Evolutionary conservation across 345 rosid species (phyloP).

Genomic region (Moricandia arvensis): DNA sequence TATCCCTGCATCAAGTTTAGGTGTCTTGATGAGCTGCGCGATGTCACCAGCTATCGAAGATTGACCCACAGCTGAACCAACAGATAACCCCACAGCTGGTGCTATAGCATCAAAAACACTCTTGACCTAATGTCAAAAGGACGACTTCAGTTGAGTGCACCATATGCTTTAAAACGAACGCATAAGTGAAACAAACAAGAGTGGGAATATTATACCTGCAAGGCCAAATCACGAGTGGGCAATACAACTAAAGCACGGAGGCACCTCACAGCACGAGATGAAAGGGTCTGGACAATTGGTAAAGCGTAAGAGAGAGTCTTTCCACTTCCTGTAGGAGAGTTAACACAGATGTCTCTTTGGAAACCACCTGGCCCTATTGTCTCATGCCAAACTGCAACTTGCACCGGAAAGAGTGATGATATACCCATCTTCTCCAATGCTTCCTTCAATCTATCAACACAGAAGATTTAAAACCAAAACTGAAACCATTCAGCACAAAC

Average conservation of each 20-base stretch:
- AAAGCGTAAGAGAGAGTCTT: constrained; percentile 90
- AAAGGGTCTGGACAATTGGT: constrained; percentile 73
- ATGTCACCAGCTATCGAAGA: constrained; percentile 89
- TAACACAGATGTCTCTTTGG: constrained; percentile 79
- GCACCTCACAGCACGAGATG: constrained; percentile 65
- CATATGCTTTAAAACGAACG: not conserved
- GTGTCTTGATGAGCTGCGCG: constrained; percentile 67
- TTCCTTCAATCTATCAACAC: constrained; percentile 53
- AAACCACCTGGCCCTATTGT: constrained; percentile 86
- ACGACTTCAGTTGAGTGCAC: not conserved
- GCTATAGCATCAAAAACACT: constrained; percentile 90
- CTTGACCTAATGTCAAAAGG: constrained; percentile 57
- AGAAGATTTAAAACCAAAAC: not conserved
- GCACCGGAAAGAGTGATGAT: constrained; percentile 74
- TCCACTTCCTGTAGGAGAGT: constrained; percentile 95
- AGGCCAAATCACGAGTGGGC: constrained; percentile 93
- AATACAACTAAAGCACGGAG: constrained; percentile 88
- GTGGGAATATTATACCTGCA: constrained; percentile 52
- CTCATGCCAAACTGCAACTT: constrained; percentile 92
- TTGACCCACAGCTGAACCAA: constrained; percentile 95
- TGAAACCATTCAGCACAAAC: not conserved
- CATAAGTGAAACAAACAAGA: not conserved
- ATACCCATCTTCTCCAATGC: constrained; percentile 65
- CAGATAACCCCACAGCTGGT: constrained; percentile 85
- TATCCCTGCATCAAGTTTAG: constrained; percentile 76